A percentile compares a stretch with the other conserved stretches of the same genome.
Conservation (phyloP, 352 stramenopile species). For the Thalassiosira ordinaria region DNA sequence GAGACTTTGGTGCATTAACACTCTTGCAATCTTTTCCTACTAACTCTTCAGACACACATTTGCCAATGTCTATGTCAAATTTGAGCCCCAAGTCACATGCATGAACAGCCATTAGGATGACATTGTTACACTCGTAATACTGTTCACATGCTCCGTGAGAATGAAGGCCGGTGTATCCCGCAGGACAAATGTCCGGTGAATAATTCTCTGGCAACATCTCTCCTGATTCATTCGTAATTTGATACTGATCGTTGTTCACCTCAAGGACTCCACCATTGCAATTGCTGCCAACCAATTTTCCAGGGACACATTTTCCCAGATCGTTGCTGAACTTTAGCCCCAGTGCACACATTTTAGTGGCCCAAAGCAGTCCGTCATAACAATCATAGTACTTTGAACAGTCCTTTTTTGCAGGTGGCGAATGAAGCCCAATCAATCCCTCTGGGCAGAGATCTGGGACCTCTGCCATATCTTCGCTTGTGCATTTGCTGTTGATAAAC, state of each 20-base stretch:
- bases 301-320: too few species aligned
- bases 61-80: slow-evolving; percentile 15
- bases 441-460: not conserved
- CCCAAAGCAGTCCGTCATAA: too few species aligned
- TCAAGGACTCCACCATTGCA: not conserved
- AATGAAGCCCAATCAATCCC: not conserved
- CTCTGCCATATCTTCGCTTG: not conserved
- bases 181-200: not conserved
- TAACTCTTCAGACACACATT: not conserved
- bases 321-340: too few species aligned
- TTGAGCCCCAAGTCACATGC: not conserved
- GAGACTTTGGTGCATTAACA: not conserved
- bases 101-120: not conserved
- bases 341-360: too few species aligned
- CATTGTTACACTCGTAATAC: slow-evolving; percentile 12
- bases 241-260: too few species aligned
- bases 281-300: too few species aligned
- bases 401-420: not conserved
- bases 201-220: not conserved
- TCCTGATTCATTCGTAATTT: too few species aligned
- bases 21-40: slow-evolving; percentile 17
- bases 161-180: not conserved
- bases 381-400: not conserved
- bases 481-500: not conserved
- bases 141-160: not conserved